Conservation (phyloP, 352 stramenopile species). For the Phytophthora capsici region DNA sequence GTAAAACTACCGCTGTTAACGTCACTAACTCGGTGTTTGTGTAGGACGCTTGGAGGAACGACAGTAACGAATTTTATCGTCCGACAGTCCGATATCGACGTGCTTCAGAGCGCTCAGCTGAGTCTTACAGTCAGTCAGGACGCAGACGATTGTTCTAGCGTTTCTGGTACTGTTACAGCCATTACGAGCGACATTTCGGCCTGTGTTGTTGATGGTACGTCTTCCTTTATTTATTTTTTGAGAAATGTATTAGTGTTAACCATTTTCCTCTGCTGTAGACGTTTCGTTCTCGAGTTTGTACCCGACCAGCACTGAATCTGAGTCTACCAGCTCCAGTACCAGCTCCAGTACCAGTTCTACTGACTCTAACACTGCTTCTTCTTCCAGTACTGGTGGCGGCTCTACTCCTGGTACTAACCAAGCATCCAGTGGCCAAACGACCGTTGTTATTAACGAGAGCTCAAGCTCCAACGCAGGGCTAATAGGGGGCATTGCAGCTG, state of each 20-base stretch:
- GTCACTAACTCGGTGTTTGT: conserved; percentile 7
- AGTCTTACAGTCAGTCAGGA: conserved; percentile 31
- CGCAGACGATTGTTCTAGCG: conserved; percentile 25
- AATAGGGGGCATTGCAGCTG: conserved; percentile 25
- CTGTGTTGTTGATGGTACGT: conserved; percentile 41
- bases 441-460: conserved; percentile 8
- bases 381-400: conserved; percentile 1
- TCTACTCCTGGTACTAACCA: conserved; percentile 7
- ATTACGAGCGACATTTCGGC: conserved; percentile 29
- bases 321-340: conserved; percentile 11
- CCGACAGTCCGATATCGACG: conserved; percentile 43
- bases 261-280: conserved; percentile 19
- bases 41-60: conserved; percentile 33
- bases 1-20: background rate
- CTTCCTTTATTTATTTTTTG: no score
- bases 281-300: conserved; percentile 39
- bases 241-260: no score
- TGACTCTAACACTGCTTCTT: conserved; percentile 6
- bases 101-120: conserved; percentile 34
- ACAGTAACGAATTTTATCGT: conserved; percentile 43
- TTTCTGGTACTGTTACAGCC: conserved; percentile 26
- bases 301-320: conserved; percentile 19
- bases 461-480: conserved; percentile 33
- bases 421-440: conserved; percentile 11
- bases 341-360: conserved; percentile 2